These are phyloP conservation scores for Fragaria iinumae DNA, from an alignment of 306 rosid genomes.

Conservation along the genomic window DNA sequence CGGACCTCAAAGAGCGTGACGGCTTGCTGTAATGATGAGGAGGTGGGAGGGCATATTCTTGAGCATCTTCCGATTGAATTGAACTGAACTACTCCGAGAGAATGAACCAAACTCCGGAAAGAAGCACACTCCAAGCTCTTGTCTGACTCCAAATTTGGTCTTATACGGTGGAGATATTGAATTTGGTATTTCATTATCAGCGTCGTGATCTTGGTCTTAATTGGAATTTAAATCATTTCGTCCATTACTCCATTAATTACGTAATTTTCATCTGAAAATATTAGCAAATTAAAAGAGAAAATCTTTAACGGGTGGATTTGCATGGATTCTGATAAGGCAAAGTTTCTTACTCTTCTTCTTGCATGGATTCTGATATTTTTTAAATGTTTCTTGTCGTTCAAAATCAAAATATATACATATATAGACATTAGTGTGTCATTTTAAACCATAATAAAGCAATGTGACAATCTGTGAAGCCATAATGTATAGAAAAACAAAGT, in stretches of 20 bases:
- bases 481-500: neutral
- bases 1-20: neutral
- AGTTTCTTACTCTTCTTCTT: neutral
- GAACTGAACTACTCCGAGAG: neutral
- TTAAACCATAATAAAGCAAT: too few relatives aligned
- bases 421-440: too few relatives aligned
- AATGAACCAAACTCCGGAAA: too few relatives aligned
- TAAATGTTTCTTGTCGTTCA: neutral
- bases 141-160: neutral
- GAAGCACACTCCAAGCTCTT: neutral
- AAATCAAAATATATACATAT: neutral
- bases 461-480: neutral
- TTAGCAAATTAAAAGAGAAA: neutral
- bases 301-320: neutral
- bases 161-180: neutral
- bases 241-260: neutral
- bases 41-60: neutral
- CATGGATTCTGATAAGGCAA: too few relatives aligned
- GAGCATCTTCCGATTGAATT: conserved; percentile 1
- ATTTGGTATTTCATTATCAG: neutral
- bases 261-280: neutral
- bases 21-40: neutral
- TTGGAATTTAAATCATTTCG: neutral
- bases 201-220: neutral
- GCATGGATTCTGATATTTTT: neutral